Base-by-base conservation (phyloP, 306 rosid species). In the Amphicarpaea edgeworthii region DNA sequence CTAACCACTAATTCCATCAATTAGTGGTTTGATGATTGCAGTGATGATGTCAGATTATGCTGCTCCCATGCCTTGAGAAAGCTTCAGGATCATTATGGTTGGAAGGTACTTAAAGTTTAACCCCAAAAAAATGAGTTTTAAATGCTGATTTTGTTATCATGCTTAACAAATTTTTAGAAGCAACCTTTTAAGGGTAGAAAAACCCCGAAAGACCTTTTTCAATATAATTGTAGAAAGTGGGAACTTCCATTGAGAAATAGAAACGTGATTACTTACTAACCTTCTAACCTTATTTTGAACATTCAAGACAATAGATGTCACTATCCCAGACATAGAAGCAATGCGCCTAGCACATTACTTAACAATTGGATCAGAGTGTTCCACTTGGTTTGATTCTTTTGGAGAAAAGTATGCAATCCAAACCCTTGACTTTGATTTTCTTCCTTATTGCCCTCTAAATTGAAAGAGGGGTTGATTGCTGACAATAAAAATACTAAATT, bases 11-110 rank as follows among this genome's bases (percentile, higher is more conserved):
- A 84, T 87, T 87, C 64, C 80, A 19, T 73, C 86, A 70, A 91
- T 87, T 90, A 94, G 98, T 94, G 98, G 98, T 94, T 94, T 80
- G 81, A 94, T 70, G 97, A 94, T 87, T 86, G 95, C 82, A 88
- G 91, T 64, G 93, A 91, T 70, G 98, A 91, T 12, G 84, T 94
- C 53, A 87, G 79, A 86, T 62, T 12, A 66, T 90, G 96, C 63
- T 91, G 98, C 77, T 85, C 89, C 37, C 40, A 68, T 70, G 96
- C 96, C 40, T 50, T 94, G 63, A 79, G 71, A 34, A 88, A 84
- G 63, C 97, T 94, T 75, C 85, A 86, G 41, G 63, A 84, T 58
- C 86, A 75, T 54, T 80, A 82, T 78, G 93, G 96, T 58, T 91
- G 97, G 97, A 73, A 94, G 97, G 98, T 94, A 87, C 38, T 19